Conservation (phyloP, 192 early-diverging fungal species). For the Mortierella hygrophila region DNA sequence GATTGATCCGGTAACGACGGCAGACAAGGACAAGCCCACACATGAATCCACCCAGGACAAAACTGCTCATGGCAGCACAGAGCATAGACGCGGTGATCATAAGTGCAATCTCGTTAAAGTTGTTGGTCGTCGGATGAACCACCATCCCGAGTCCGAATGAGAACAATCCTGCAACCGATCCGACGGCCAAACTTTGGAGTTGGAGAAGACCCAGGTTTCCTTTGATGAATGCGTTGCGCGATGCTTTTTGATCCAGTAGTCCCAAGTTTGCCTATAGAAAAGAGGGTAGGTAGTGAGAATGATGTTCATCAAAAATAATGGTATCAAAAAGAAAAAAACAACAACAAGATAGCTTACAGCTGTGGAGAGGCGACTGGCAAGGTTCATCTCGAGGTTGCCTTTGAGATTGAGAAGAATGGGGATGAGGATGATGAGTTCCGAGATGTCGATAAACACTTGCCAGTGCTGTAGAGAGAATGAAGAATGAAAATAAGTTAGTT, state of each 20-base stretch:
- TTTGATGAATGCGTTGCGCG: slow-evolving; percentile 68
- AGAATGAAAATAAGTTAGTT: not conserved
- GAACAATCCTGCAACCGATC: slow-evolving; percentile 78
- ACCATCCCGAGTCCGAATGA: slow-evolving; percentile 71
- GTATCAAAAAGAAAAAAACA: not conserved
- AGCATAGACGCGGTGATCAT: slow-evolving; percentile 77
- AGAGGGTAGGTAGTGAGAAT: not conserved
- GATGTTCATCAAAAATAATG: not conserved
- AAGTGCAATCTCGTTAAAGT: slow-evolving; percentile 62
- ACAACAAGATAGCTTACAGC: slow-evolving; percentile 58
- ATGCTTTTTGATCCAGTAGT: slow-evolving; percentile 64
- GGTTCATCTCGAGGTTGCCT: slow-evolving; percentile 93
- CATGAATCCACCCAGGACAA: slow-evolving; percentile 81
- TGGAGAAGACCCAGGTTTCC: slow-evolving; percentile 85
- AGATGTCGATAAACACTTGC: slow-evolving; percentile 74
- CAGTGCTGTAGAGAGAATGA: slow-evolving; percentile 63
- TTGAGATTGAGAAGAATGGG: slow-evolving; percentile 90
- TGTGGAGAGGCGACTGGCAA: slow-evolving; percentile 89
- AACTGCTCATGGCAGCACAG: slow-evolving; percentile 75
- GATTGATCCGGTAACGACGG: slow-evolving; percentile 76
- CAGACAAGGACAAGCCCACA: slow-evolving; percentile 75
- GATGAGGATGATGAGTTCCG: slow-evolving; percentile 88
- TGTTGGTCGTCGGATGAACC: slow-evolving; percentile 60
- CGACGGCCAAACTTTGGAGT: slow-evolving; percentile 78
- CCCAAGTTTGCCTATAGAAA: slow-evolving; percentile 72